Evolutionary conservation across 2,329 filamentous ascomycete genomes (phyloP), one percentile per base, ranked within the genome.

Genomic region (Aspergillus jensenii): DNA sequence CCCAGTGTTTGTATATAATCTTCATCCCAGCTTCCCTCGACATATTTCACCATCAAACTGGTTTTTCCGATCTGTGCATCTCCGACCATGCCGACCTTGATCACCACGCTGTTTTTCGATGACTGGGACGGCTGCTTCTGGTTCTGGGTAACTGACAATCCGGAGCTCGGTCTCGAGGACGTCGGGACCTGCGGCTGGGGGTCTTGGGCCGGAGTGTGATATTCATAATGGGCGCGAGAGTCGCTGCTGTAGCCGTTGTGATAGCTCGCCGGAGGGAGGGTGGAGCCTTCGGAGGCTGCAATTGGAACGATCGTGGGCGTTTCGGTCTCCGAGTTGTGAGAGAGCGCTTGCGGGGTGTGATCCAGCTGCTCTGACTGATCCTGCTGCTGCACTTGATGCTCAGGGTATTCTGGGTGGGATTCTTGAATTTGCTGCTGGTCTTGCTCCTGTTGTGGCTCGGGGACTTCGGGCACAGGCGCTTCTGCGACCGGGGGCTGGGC

Each of bases 21-120:
- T 79, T 99, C 95, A 76, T 99, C 95, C 92, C 95, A 99, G 77
- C 93, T 97, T 59, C 95, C 95, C 79, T 99, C 95, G 56, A 99
- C 95, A 72, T 99, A 99, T 77, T 99, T 99, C 71, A 99, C 95
- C 95, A 99, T 99, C 73, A 99, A 79, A 64, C 93, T 97, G 17
- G 95, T 99, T 84, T 99, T 99, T 72, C 95, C 95, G 67, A 99
- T 99, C 78, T 99, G 95, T 58, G 95, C 95, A 79, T 99, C 95
- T 47, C 95, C 95, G 46, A 99, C 95, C 95, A 99, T 99, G 71
- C 95, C 95, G 52, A 99, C 95, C 79, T 99, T 99, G 82, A 99
- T 98, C 57, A 99, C 95, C 39, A 99, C 95, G 68, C 84, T 88
- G 62, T 79, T 81, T 68, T 80, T 81, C 43, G 73, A 71, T 19